Conservation (phyloP, 192 early-diverging fungal species). For the Diversispora epigaea region DNA sequence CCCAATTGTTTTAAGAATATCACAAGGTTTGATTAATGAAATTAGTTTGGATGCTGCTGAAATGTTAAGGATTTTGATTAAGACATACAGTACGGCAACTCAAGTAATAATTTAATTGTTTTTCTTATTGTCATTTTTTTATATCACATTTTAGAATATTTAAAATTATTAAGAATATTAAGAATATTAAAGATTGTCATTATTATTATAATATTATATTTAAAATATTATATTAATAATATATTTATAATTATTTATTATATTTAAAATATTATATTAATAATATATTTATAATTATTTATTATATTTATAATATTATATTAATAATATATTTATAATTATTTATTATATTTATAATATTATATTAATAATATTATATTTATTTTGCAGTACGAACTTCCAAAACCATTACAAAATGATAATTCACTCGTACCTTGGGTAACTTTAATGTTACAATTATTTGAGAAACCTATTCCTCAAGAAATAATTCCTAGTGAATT, state of each 20-base stretch:
- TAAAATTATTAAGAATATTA: no score
- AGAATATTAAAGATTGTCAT: no score
- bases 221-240: background rate
- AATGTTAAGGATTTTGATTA: slow-evolving; percentile 83
- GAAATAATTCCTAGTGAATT: slow-evolving; percentile 57
- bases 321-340: background rate
- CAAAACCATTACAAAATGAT: slow-evolving; percentile 62
- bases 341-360: slow-evolving; percentile 9
- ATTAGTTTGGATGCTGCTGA: slow-evolving; percentile 75
- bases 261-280: background rate
- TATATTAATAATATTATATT: no score
- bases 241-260: background rate
- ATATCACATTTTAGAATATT: background rate
- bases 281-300: no score
- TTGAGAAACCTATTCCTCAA: slow-evolving; percentile 62
- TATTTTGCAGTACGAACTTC: slow-evolving; percentile 48
- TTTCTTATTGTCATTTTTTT: background rate
- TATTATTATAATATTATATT: no score
- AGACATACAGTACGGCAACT: slow-evolving; percentile 75
- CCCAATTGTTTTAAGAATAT: slow-evolving; percentile 77
- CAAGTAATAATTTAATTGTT: slow-evolving; percentile 40
- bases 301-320: background rate
- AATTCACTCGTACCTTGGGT: slow-evolving; percentile 84
- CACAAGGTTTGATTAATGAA: slow-evolving; percentile 56
- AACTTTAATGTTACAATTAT: slow-evolving; percentile 78